These are phyloP conservation scores for Phaseolus coccineus DNA, from an alignment of 331 rosid species.

Conservation along the genomic window DNA sequence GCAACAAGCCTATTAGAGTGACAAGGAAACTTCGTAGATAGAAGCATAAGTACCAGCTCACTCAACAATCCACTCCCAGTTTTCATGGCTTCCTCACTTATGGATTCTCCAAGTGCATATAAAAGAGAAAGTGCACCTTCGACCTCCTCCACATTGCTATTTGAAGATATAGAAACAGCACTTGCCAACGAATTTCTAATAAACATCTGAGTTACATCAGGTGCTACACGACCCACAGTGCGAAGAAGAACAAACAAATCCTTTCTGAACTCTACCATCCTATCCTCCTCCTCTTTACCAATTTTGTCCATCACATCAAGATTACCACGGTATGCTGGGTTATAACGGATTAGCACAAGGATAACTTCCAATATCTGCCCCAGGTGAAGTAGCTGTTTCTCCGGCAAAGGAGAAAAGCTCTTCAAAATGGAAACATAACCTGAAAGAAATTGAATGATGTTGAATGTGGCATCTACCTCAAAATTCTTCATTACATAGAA, in stretches of 20 bases:
- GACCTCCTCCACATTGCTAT: conserved; percentile 89
- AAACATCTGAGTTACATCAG: conserved; percentile 76
- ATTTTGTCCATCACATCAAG: conserved; percentile 81
- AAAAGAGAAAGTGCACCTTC: conserved; percentile 92
- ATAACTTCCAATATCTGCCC: conserved; percentile 90
- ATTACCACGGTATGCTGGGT: conserved; percentile 69
- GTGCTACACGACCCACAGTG: conserved; percentile 87
- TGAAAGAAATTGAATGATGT: conserved; percentile 80
- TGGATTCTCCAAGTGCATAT: conserved; percentile 91
- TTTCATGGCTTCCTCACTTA: conserved; percentile 75
- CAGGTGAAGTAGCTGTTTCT: conserved; percentile 74
- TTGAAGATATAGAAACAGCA: conserved; percentile 73
- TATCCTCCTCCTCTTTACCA: conserved; percentile 93
- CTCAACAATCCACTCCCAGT: conserved; percentile 72
- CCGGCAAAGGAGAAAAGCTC: conserved; percentile 72
- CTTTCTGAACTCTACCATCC: conserved; percentile 88
- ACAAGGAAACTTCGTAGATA: conserved; percentile 84
- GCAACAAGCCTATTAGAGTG: conserved; percentile 96
- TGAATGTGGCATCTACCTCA: conserved; percentile 81
- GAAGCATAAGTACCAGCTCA: conserved; percentile 80
- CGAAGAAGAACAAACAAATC: conserved; percentile 92
- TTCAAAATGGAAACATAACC: conserved; percentile 80
- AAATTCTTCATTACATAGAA: conserved; percentile 79
- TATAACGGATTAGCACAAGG: conserved; percentile 70
- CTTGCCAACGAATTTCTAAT: conserved; percentile 69